Evolutionary conservation across 192 early-diverging fungal species (phyloP).

Genomic region (Coemansia sp.): DNA sequence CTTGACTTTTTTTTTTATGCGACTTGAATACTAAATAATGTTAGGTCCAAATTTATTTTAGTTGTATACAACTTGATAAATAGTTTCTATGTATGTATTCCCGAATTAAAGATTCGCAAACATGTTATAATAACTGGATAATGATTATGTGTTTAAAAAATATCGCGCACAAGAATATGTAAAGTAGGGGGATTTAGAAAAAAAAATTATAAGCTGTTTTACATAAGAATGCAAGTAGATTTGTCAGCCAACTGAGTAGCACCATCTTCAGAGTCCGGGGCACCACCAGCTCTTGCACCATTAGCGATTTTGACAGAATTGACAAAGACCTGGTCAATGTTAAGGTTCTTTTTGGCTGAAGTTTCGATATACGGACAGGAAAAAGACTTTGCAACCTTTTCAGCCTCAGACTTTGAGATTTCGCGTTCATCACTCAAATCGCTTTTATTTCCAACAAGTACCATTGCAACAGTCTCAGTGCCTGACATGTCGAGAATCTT

Average conservation of each 20-base stretch:
- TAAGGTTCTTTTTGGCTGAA: conserved; percentile 88
- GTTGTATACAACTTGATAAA: too few species aligned
- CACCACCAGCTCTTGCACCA: conserved; percentile 26
- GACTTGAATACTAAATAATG: too few species aligned
- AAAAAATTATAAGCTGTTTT: conserved; percentile 5
- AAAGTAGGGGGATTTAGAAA: background rate
- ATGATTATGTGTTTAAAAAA: too few species aligned
- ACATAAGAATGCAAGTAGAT: conserved; percentile 44
- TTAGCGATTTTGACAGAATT: conserved; percentile 37
- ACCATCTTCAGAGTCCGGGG: conserved; percentile 2
- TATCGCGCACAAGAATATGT: background rate
- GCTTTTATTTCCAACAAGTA: conserved; percentile 91
- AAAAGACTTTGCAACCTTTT: conserved; percentile 77
- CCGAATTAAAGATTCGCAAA: too few species aligned
- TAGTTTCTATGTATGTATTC: too few species aligned
- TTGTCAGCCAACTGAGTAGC: conserved; percentile 16
- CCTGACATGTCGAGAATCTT: conserved; percentile 93
- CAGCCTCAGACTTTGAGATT: conserved; percentile 73
- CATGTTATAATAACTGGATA: too few species aligned
- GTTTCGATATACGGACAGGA: conserved; percentile 85
- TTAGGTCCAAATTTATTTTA: too few species aligned
- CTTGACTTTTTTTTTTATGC: too few species aligned
- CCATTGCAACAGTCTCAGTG: conserved; percentile 84
- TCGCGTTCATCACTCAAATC: conserved; percentile 75
- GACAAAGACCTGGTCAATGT: conserved; percentile 65